Base-by-base conservation (phyloP, 2,329 filamentous ascomycete species). In the Ceratocystis colombiana region DNA sequence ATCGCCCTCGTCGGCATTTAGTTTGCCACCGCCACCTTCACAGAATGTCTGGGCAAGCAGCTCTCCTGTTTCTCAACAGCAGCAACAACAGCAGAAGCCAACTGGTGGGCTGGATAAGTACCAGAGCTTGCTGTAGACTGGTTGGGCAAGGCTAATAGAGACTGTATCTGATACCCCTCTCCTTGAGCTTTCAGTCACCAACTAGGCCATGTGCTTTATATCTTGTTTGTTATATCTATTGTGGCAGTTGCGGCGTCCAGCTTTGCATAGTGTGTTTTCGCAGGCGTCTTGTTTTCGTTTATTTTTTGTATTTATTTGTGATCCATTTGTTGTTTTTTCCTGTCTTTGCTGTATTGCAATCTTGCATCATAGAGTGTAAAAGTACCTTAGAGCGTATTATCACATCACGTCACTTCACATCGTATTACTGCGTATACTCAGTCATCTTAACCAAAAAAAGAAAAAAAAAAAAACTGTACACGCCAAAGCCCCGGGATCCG, bases 61-160 rank as follows among this genome's bases (percentile, higher is more conserved):
- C 63, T 71, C 66, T 71, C 71, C 66, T 59, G 73, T 70, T 72
- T 71, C 68, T 33, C 71, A 70, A 71, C 70, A 62, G 73, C 63
- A 66, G 50, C 68, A 70, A 71, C 65, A 20, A 8, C 68, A 70
- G 37, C 68, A 67, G 55, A 73, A 75, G 66, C 75, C 74, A 67
- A 80, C 79, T 71, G 79, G 80, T 4, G 84, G 85, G 0, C 76
- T 88, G 75, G 84, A 87, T 74, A 86, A 85, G 75, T 88, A 88
- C 70, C 82, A 86, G 73, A 88, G 86, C 75, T 73, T 88, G 70
- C 74, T 88, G 70, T 88, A 76, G 71, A 15, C 22, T 30, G 10
- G 2, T n/a, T 15, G 28, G 28, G 53, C 53, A 17, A 17, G 53
- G 50, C n/a, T 17, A n/a, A 15, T 12, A 5, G 25, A 17, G 28